Evolutionary conservation across 2,329 filamentous ascomycete species (phyloP).

Genomic region (Akanthomyces uredinophilus): DNA sequence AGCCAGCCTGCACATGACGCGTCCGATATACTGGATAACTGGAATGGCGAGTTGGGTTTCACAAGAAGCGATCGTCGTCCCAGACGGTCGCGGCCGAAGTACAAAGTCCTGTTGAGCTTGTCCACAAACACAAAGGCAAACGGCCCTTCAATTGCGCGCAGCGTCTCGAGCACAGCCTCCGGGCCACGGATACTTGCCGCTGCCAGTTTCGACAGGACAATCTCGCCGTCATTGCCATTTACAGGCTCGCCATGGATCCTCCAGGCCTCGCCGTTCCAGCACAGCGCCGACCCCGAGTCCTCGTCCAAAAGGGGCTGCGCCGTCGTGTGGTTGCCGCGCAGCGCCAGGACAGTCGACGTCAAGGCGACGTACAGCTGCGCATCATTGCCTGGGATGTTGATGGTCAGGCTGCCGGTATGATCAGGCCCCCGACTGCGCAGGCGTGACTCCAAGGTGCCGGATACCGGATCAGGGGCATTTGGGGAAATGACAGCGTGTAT

Average conservation of each 20-base stretch:
- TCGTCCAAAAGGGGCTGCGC: slow-evolving; percentile 65
- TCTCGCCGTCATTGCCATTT: slow-evolving; percentile 72
- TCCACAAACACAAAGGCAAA: slow-evolving; percentile 89
- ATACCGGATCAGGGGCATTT: slow-evolving; percentile 21
- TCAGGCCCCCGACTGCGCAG: slow-evolving; percentile 57
- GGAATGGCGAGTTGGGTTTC: slow-evolving; percentile 44
- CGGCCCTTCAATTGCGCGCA: slow-evolving; percentile 68
- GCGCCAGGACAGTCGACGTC: slow-evolving; percentile 79
- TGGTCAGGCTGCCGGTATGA: slow-evolving; percentile 43
- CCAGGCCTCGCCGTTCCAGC: slow-evolving; percentile 99
- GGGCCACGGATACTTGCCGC: slow-evolving; percentile 32
- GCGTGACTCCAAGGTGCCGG: slow-evolving; percentile 35
- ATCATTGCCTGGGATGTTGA: slow-evolving; percentile 23
- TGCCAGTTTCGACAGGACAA: slow-evolving; percentile 58
- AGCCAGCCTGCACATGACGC: slow-evolving; percentile 51
- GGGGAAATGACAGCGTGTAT: slow-evolving; percentile 50
- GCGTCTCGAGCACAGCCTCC: slow-evolving; percentile 41
- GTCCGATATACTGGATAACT: slow-evolving; percentile 68
- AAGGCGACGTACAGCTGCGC: slow-evolving; percentile 51
- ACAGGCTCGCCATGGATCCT: slow-evolving; percentile 55
- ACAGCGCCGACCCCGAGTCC: slow-evolving; percentile 61
- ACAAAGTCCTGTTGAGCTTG: slow-evolving; percentile 54
- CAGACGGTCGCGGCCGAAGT: slow-evolving; percentile 81
- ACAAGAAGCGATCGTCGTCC: slow-evolving; percentile 78
- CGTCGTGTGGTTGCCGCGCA: slow-evolving; percentile 70